Percentiles rank a stretch among this genome's conserved stretches.
phyloP scores from a whole-genome alignment of 805 yeast genomes.

The Metschnikowia reukaufii region DNA sequence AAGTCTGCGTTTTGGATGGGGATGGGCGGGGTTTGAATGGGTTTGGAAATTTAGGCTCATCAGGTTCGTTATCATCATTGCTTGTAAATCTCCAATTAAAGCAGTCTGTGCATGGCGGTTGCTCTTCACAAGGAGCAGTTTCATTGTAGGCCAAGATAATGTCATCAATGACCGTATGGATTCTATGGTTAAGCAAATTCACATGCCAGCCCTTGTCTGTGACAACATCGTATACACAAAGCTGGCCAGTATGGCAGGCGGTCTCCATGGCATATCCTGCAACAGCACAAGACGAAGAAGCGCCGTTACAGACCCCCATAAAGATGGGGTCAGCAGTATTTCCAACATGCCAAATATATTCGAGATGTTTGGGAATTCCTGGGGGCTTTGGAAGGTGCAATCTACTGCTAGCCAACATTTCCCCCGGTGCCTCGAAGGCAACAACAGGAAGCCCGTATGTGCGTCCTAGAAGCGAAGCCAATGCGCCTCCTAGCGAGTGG shows the following conservation, averaged over 20 bases:
- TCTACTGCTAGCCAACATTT: slow-evolving; percentile 74
- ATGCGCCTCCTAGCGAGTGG: slow-evolving; percentile 91
- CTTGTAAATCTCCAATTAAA: slow-evolving; percentile 80
- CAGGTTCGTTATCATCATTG: slow-evolving; percentile 42
- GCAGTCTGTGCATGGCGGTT: slow-evolving; percentile 88
- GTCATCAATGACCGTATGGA: slow-evolving; percentile 86
- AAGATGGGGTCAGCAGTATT: slow-evolving; percentile 96
- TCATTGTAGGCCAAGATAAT: slow-evolving; percentile 69
- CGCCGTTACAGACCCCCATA: slow-evolving; percentile 97
- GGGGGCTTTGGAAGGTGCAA: slow-evolving; percentile 93
- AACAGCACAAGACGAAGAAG: slow-evolving; percentile 80
- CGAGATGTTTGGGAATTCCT: slow-evolving; percentile 73
- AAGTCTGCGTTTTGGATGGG: slow-evolving; percentile 9
- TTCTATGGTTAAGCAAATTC: slow-evolving; percentile 81
- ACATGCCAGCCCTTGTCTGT: slow-evolving; percentile 90
- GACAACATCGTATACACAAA: slow-evolving; percentile 87
- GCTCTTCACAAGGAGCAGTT: slow-evolving; percentile 70
- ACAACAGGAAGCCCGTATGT: slow-evolving; percentile 90
- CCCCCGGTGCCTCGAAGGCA: slow-evolving; percentile 93
- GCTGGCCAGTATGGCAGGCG: slow-evolving; percentile 86
- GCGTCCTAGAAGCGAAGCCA: slow-evolving; percentile 77
- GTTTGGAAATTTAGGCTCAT: slow-evolving; percentile 39
- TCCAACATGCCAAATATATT: slow-evolving; percentile 92
- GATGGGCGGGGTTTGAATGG: slow-evolving; percentile 33
- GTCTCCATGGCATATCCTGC: slow-evolving; percentile 98